Evolutionary conservation across 805 yeast genomes (phyloP).

Genomic region (Barnettozyma vustinii): DNA sequence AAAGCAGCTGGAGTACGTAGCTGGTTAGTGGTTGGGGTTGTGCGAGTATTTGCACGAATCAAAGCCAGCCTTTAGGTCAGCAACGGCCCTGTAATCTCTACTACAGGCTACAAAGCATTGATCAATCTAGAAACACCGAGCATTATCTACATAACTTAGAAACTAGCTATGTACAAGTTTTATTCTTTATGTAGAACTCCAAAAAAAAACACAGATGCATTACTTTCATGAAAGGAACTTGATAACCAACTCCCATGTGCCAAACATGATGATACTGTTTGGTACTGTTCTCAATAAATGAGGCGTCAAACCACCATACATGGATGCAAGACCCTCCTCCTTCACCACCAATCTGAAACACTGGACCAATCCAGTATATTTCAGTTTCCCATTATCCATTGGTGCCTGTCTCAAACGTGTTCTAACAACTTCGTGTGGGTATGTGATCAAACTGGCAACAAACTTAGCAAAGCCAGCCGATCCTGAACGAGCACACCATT

Average conservation of each 20-base stretch:
- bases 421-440: slow-evolving; percentile 96
- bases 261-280: slow-evolving; percentile 96
- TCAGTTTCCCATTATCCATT: slow-evolving; percentile 66
- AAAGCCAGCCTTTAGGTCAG: too few species aligned
- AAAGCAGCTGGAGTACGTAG: too few species aligned
- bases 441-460: slow-evolving; percentile 85
- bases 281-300: slow-evolving; percentile 96
- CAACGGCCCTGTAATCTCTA: too few species aligned
- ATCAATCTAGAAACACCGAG: too few species aligned
- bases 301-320: slow-evolving; percentile 98
- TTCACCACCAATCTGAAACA: slow-evolving; percentile 79
- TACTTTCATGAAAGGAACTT: slow-evolving; percentile 39
- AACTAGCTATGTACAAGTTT: background rate
- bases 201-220: background rate
- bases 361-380: slow-evolving; percentile 85
- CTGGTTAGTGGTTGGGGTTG: too few species aligned
- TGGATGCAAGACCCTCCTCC: slow-evolving; percentile 88
- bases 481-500: slow-evolving; percentile 95
- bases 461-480: slow-evolving; percentile 97
- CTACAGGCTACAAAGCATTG: too few species aligned
- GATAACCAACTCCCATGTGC: slow-evolving; percentile 91
- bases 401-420: slow-evolving; percentile 97
- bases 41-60: too few species aligned
- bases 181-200: background rate
- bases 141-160: too few species aligned